Evolutionary conservation across 2,329 filamentous ascomycete genomes (phyloP), one percentile per base, ranked within the genome.

Genomic region (Leptographium procerum): DNA sequence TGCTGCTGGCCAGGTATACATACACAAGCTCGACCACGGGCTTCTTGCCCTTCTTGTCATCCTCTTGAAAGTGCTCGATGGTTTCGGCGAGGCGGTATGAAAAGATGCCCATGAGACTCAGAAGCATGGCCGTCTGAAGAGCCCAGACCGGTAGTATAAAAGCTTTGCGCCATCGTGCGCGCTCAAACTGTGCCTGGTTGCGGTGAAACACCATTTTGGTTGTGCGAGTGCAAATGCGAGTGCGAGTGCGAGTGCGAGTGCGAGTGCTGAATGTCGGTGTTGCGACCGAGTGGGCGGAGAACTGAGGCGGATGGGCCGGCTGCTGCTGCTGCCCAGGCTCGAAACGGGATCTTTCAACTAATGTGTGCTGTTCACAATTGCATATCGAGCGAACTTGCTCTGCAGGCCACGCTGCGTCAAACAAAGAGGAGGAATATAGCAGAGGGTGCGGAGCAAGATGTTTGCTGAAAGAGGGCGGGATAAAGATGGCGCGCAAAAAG

Each of bases 11-110:
- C 14, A 2, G n/a, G 19, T 19, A 47, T 8, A 73, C 77, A 70
- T 73, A 82, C 79, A 77, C 76, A 62, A 81, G 68, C 68, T 79
- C 75, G 13, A 81, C 71, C 13, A 69, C 66, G 0, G 77, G 74
- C 6, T 72, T 61, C n/a, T 70, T 64, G 29, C 73, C 73, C 34
- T 67, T 69, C 29, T 69, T 67, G 33, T 74, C 64, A 40, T 73
- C 64, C 4, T 75, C 73, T n/a, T 73, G 66, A 62, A 73, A 76
- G 11, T 72, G 69, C 24, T 69, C 69, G 31, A 77, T 64, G 0
- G 77, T 79, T 52, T 74, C 70, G 31, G 75, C 76, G 9, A 84
- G 70, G 14, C 79, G 74, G 68, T 77, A 81, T 31, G 77, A 71
- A 62, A 82, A 83, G 9, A 83, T 67, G 16, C 75, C 79, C 65